phyloP scores from a whole-genome alignment of 805 yeast species.

The Huiozyma sinensis region DNA sequence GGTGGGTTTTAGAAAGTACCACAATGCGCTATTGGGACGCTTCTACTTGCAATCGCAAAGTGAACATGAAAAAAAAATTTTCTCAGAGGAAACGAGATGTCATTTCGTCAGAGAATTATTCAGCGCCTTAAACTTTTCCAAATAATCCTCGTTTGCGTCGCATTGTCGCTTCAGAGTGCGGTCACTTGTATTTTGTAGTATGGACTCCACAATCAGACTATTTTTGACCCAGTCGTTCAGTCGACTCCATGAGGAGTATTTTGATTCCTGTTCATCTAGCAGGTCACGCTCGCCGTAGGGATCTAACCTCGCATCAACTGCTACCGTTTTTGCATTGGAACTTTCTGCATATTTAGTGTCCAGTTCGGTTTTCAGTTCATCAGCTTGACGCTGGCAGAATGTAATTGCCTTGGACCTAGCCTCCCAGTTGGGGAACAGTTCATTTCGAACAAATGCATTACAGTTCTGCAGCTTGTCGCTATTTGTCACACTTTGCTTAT shows the following conservation, averaged over 20 bases:
- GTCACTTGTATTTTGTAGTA: conserved; percentile 29
- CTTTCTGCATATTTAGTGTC: conserved; percentile 4
- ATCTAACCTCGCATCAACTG: conserved; percentile 31
- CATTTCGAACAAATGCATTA: conserved; percentile 25
- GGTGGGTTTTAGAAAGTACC: too few relatives aligned
- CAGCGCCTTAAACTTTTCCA: conserved; percentile 11
- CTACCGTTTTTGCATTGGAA: background rate
- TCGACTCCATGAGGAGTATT: conserved; percentile 21
- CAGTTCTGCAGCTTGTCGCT: conserved; percentile 25
- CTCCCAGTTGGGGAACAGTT: conserved; percentile 40
- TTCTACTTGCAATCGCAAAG: too few relatives aligned
- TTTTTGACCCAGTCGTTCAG: conserved; percentile 31
- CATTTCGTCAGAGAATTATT: too few relatives aligned
- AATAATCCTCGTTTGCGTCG: conserved; percentile 20
- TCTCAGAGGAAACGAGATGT: too few relatives aligned
- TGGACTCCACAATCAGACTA: conserved; percentile 33
- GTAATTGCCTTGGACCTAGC: conserved; percentile 31
- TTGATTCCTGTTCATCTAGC: conserved; percentile 22
- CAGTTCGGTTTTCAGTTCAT: conserved; percentile 23
- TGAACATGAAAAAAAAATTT: too few relatives aligned
- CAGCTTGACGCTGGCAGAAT: conserved; percentile 32
- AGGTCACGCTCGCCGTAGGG: conserved; percentile 40
- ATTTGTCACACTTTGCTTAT: conserved; percentile 10
- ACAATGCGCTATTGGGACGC: too few relatives aligned
- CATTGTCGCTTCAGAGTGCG: conserved; percentile 31